phyloP scores from a whole-genome alignment of 2,329 filamentous ascomycete genomes.

The Arthrobotrys iridis region DNA sequence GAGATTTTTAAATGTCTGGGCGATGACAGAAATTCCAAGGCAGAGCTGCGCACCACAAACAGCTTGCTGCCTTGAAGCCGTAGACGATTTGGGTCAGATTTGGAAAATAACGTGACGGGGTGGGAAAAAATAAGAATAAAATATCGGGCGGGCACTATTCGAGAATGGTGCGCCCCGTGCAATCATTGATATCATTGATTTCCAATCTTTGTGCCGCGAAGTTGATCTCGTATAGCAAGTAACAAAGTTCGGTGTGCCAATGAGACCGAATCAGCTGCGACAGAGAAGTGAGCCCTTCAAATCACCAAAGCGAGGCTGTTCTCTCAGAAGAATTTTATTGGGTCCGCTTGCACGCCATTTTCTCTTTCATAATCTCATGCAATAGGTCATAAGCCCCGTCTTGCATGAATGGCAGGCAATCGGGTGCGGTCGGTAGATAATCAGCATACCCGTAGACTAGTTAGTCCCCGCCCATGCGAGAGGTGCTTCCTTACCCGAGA shows the following conservation, averaged over 20 bases:
- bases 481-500: conserved; percentile 52
- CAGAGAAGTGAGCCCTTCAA: conserved; percentile 24
- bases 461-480: conserved; percentile 33
- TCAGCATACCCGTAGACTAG: conserved; percentile 51
- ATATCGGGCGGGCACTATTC: neutral
- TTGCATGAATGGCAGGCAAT: conserved; percentile 33
- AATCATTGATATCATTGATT: neutral
- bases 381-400: conserved; percentile 53
- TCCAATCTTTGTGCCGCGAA: neutral
- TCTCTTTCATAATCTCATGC: conserved; percentile 43
- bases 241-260: conserved; percentile 9
- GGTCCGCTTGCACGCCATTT: conserved; percentile 7
- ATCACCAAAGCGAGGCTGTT: conserved; percentile 22
- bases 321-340: conserved; percentile 20
- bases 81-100: conserved; percentile 8
- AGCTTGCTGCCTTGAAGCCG: conserved; percentile 42
- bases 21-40: conserved; percentile 14
- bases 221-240: neutral
- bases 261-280: conserved; percentile 38
- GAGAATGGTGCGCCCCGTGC: conserved; percentile 31
- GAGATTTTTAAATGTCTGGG: conserved; percentile 2
- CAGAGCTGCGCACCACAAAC: neutral
- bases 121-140: no score
- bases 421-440: conserved; percentile 52
- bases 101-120: conserved; percentile 36